These are phyloP conservation scores for Tilletia walkeri DNA, from an alignment of 1,284 basidiomycete species.

Conservation along the genomic window DNA sequence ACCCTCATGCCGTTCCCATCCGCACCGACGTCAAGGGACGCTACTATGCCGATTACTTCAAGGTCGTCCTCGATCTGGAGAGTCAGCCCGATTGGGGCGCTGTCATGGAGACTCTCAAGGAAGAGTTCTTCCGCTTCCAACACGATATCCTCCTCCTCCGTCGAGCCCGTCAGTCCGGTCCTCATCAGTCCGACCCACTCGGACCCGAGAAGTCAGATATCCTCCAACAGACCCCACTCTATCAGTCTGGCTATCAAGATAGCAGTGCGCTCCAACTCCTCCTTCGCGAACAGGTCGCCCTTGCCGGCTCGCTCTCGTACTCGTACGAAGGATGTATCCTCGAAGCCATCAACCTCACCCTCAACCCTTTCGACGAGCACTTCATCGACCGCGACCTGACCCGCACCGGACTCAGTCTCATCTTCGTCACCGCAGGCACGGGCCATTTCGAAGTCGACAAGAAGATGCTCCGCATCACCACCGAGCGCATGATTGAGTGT, in stretches of 20 bases:
- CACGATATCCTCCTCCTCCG: slow-evolving; percentile 52
- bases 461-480: slow-evolving; percentile 82
- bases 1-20: slow-evolving; percentile 63
- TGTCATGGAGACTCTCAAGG: slow-evolving; percentile 80
- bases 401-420: slow-evolving; percentile 80
- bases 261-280: slow-evolving; percentile 17
- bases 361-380: slow-evolving; percentile 91
- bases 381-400: slow-evolving; percentile 93
- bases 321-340: slow-evolving; percentile 93
- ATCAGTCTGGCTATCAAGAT: slow-evolving; percentile 12
- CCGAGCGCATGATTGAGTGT: slow-evolving; percentile 91
- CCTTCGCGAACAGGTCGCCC: slow-evolving; percentile 39
- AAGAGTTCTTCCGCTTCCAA: slow-evolving; percentile 59
- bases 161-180: slow-evolving; percentile 29
- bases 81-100: slow-evolving; percentile 81
- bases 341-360: slow-evolving; percentile 86
- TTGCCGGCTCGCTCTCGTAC: slow-evolving; percentile 69
- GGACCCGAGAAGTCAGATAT: slow-evolving; percentile 21
- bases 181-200: slow-evolving; percentile 31
- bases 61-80: slow-evolving; percentile 72
- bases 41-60: slow-evolving; percentile 88
- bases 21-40: slow-evolving; percentile 70
- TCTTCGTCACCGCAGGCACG: slow-evolving; percentile 88
- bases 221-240: slow-evolving; percentile 5
- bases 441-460: slow-evolving; percentile 92